phyloP scores from a whole-genome alignment of 805 yeast genomes.

The Metschnikowia proteae region DNA sequence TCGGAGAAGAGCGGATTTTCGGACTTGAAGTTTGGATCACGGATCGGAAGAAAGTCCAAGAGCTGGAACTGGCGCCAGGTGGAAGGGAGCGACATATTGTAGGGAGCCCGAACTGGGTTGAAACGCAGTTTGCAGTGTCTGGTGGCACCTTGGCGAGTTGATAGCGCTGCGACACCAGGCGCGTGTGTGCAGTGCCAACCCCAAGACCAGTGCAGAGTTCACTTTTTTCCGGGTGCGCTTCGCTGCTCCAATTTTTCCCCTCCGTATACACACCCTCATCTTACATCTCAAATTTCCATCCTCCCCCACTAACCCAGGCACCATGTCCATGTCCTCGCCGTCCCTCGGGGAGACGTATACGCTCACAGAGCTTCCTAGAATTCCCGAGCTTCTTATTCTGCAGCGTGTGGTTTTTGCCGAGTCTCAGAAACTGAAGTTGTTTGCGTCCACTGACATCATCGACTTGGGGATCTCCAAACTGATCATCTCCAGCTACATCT shows the following conservation, averaged over 20 bases:
- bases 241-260: slow-evolving; percentile 5
- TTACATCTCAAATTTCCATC: slow-evolving; percentile 1
- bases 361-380: slow-evolving; percentile 20
- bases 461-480: slow-evolving; percentile 56
- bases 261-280: slow-evolving; percentile 6
- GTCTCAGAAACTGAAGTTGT: slow-evolving; percentile 10
- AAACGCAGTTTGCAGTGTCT: slow-evolving; percentile 3
- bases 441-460: slow-evolving; percentile 27
- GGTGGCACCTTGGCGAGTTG: background rate
- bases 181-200: slow-evolving; percentile 1
- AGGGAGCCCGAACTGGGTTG: background rate
- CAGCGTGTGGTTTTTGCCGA: slow-evolving; percentile 18
- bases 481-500: slow-evolving; percentile 46
- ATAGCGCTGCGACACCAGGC: slow-evolving; percentile 1
- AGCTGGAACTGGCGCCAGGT: slow-evolving; percentile 82
- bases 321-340: slow-evolving; percentile 13
- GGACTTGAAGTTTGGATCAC: slow-evolving; percentile 72
- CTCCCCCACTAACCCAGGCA: background rate
- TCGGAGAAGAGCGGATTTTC: slow-evolving; percentile 73
- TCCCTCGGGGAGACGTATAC: slow-evolving; percentile 19
- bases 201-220: background rate
- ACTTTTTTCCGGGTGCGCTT: background rate
- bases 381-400: slow-evolving; percentile 16
- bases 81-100: slow-evolving; percentile 18
- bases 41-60: slow-evolving; percentile 76